Percentiles rank a stretch among this genome's conserved stretches.
phyloP scores from a whole-genome alignment of 2,329 filamentous ascomycete genomes.

The Trichophyton schoenleinii region DNA sequence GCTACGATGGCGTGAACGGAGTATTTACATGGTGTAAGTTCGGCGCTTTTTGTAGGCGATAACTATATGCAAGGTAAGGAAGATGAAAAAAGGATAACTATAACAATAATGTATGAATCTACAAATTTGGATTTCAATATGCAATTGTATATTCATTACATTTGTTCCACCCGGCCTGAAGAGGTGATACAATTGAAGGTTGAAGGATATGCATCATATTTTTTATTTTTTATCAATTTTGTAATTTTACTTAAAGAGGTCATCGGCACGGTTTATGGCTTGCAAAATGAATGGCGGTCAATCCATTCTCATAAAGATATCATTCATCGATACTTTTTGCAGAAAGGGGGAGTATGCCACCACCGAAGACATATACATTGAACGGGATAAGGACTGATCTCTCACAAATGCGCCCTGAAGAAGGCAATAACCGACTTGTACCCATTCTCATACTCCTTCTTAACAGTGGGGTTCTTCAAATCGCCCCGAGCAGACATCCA shows the following conservation, averaged over 20 bases:
- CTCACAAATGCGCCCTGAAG: conserved; percentile 20
- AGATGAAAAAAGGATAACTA: not conserved
- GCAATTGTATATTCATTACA: not conserved
- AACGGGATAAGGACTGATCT: not conserved
- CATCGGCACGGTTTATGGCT: not conserved
- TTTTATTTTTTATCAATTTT: not conserved
- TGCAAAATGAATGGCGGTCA: not conserved
- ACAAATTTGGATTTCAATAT: not conserved
- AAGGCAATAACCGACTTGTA: conserved; percentile 21
- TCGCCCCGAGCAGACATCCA: conserved; percentile 23
- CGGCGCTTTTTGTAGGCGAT: not conserved
- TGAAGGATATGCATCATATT: not conserved
- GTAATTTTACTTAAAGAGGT: not conserved
- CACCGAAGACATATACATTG: not conserved
- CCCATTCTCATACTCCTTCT: conserved; percentile 23
- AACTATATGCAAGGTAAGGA: not conserved
- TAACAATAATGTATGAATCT: not conserved
- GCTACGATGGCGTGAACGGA: not conserved
- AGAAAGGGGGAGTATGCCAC: not conserved
- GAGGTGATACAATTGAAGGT: not conserved
- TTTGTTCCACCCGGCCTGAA: not conserved
- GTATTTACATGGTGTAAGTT: not conserved
- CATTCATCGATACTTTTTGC: not conserved
- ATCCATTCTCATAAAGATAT: not conserved
- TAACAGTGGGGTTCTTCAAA: conserved; percentile 19